These are phyloP conservation scores for Trichoderma simmonsii DNA, from an alignment of 2,329 filamentous ascomycete species.

Conservation along the genomic window DNA sequence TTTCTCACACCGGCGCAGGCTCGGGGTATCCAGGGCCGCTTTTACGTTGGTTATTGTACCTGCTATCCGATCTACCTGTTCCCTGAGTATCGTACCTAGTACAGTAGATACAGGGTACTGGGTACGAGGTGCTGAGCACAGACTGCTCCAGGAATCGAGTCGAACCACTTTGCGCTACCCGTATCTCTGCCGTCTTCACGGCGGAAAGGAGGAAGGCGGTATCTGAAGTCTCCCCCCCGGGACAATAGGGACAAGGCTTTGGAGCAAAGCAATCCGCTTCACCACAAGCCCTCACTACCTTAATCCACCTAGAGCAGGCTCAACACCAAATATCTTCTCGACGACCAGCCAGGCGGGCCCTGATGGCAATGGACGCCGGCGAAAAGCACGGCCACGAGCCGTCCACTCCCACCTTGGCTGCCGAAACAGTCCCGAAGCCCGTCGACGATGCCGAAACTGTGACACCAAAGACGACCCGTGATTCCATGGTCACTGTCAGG, in stretches of 20 bases:
- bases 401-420: constrained; percentile 25
- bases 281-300: constrained; percentile 20
- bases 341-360: constrained; percentile 2
- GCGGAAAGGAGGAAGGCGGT: constrained; percentile 16
- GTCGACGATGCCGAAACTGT: constrained; percentile 28
- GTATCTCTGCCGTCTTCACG: neutral
- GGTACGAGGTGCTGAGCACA: neutral
- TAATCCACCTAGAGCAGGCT: constrained; percentile 27
- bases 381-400: constrained; percentile 28
- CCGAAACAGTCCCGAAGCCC: constrained; percentile 9
- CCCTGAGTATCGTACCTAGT: neutral
- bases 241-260: constrained; percentile 14
- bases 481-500: constrained; percentile 76
- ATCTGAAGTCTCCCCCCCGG: neutral
- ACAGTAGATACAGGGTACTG: neutral
- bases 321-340: neutral
- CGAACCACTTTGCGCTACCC: constrained; percentile 2
- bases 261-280: neutral
- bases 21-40: neutral
- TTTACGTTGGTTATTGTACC: neutral
- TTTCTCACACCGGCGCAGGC: constrained; percentile 1
- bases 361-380: constrained; percentile 31
- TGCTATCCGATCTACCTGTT: neutral
- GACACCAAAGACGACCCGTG: constrained; percentile 47
- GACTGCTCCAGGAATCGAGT: neutral